Evolutionary conservation across 2,329 filamentous ascomycete genomes (phyloP).

Genomic region (Colletotrichum cereale): DNA sequence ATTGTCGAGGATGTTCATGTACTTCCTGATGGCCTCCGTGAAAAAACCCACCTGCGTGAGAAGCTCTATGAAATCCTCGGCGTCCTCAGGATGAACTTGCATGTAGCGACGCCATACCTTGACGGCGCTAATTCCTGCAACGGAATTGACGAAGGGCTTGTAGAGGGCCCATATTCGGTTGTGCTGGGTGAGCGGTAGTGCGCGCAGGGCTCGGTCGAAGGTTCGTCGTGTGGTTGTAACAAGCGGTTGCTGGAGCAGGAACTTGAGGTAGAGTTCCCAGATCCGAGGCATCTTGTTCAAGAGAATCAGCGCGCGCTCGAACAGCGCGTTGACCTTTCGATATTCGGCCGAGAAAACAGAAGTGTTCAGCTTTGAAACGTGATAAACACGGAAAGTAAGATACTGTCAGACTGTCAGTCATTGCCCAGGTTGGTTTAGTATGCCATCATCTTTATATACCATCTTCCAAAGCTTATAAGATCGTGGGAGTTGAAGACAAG

Average conservation of each 20-base stretch:
- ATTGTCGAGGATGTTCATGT: conserved; percentile 93
- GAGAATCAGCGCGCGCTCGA: conserved; percentile 90
- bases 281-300: conserved; percentile 99
- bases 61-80: conserved; percentile 94
- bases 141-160: conserved; percentile 89
- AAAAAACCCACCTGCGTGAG: conserved; percentile 85
- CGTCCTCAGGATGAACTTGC: conserved; percentile 95
- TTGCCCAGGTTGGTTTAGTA: background rate
- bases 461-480: conserved; percentile 99
- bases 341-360: conserved; percentile 84
- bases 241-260: conserved; percentile 91
- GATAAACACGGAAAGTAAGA: conserved; percentile 84
- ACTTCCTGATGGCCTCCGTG: conserved; percentile 90
- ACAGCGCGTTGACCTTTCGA: conserved; percentile 93
- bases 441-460: conserved; percentile 58
- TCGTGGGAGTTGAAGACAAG: conserved; percentile 88
- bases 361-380: conserved; percentile 85
- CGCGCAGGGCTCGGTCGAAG: conserved; percentile 92
- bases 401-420: conserved; percentile 67
- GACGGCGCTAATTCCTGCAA: conserved; percentile 89
- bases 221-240: conserved; percentile 87
- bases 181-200: conserved; percentile 93
- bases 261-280: conserved; percentile 97
- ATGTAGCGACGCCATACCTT: conserved; percentile 97
- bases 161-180: conserved; percentile 96